Base-by-base conservation (phyloP, 148 eudicot species). In the Dysphania ambrosioides region DNA sequence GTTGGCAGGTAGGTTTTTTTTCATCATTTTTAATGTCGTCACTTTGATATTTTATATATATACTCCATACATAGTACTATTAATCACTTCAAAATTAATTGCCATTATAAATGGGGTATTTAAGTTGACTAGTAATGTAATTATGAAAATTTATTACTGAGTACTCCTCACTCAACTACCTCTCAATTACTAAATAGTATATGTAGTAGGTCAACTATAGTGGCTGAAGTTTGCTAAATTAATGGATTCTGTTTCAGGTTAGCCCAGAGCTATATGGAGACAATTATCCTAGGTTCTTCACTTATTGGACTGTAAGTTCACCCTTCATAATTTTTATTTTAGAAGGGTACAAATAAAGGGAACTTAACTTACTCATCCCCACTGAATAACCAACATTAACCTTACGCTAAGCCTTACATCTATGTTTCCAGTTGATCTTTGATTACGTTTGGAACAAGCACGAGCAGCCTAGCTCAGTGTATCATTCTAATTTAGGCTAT, bases 221-320 rank as follows among this genome's bases (percentile, higher is more conserved):
- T 49, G 51, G 30, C 7, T 34, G 7, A 15, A 59, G 6, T 11
- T 71, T 68, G 79, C 72, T 69, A 74, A 84, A 73, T 71, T 26
- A 31, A 41, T 73, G 1, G 34, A 35, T 70, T 13, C 51, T 71
- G 27, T 29, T 68, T 76, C 89, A 93, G 98, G 91, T 95, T 68
- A 92, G 97, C 72, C 98, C 97, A 30, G 98, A 90, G 87, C 88
- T 95, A 11, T 95, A 95, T 81, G 98, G 97, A 26, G 98, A 95
- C 84, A 90, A 71, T 76, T 83, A 88, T 69, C 98, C 97, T 15
- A 85, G 98, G 80, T 95, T 95, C 87, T 95, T 95, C 85, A 95
- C 97, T 59, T 95, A 95, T 76, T 95, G 98, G 98, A 95, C 97
- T 0, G 98, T 91, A 87, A 85, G 89, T 81, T n/a, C 23, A 12